A percentile compares a stretch with the other conserved stretches of the same genome.
Conservation (phyloP, 192 early-diverging fungal genomes). For the Glomus cerebriforme region DNA sequence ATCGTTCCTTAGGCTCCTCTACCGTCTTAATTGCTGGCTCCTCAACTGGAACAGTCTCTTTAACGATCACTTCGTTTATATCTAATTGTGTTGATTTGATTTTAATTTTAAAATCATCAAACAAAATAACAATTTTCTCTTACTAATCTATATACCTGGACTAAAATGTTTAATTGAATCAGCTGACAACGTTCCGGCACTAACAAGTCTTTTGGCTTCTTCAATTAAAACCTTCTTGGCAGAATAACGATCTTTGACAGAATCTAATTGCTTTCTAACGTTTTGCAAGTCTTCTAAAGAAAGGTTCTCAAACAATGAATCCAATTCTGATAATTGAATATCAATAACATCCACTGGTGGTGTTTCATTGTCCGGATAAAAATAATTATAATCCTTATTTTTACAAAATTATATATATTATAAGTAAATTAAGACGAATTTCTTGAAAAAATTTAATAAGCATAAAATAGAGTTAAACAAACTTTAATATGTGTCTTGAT, state of each 20-base stretch:
- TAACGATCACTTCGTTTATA: slow-evolving; percentile 14
- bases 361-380: slow-evolving; percentile 34
- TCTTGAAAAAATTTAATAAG: neutral
- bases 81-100: slow-evolving; percentile 16
- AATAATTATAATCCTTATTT: slow-evolving; percentile 45
- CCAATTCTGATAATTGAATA: slow-evolving; percentile 53
- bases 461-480: neutral
- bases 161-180: slow-evolving; percentile 43
- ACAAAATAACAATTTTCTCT: neutral
- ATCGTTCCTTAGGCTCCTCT: slow-evolving; percentile 24
- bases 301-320: slow-evolving; percentile 57
- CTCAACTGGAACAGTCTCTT: neutral
- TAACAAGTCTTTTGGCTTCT: slow-evolving; percentile 39
- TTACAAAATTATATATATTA: neutral
- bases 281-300: slow-evolving; percentile 42
- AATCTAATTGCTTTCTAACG: slow-evolving; percentile 40
- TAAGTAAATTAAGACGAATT: neutral
- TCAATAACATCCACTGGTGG: slow-evolving; percentile 37
- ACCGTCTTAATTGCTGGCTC: neutral
- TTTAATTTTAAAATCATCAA: neutral
- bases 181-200: slow-evolving; percentile 31
- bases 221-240: slow-evolving; percentile 38
- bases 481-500: slow-evolving; percentile 61
- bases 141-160: slow-evolving; percentile 28
- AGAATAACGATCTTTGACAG: slow-evolving; percentile 24